Evolutionary conservation across 1,284 basidiomycete genomes (phyloP), one percentile per base, ranked within the genome.

Genomic region (Inonotus obliquus): DNA sequence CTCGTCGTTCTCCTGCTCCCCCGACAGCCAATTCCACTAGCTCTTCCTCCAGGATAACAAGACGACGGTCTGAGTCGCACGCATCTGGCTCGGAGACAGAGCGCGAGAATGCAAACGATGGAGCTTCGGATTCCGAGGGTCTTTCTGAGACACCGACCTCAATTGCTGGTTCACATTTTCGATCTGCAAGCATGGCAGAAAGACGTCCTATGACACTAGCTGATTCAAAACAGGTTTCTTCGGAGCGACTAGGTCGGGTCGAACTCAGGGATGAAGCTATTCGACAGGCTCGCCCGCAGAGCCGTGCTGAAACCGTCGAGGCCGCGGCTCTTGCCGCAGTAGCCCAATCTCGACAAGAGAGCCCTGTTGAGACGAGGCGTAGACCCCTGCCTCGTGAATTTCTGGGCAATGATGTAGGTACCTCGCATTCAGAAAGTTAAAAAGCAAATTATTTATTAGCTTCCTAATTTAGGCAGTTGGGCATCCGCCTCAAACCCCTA

Each of bases 11-110:
- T 41, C 65, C 71, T 17, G 64, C 68, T 38, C 67, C 69, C 23
- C 66, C 73, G 25, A 72, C 76, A 7, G 73, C 74, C 29, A 23
- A 68, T 45, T 70, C 74, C 11, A 62, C 69, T 29, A 65, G 74
- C 51, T 71, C 71, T 51, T 69, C 71, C 35, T 71, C 63, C 17
- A 54, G 60, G 14, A 21, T 59, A 41, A 47, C 62, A 23, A 57
- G 56, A 27, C 23, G 41, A 35, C 63, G 63, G 27, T 55, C 63
- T 10, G 60, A 53, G 37, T 64, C 63, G 19, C 48, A 52, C 19
- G 56, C 80, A 54, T 90, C 88, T 25, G 89, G 88, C 44, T 90
- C 87, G 1, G 89, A 90, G 70, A 91, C 88, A 0, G 88, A 91
- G 72, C 81, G 87, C 38, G 89, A 90, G 72, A 51, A 73, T 64